Base-by-base conservation (phyloP, 345 rosid genomes). In the Capsella bursapastoris region DNA sequence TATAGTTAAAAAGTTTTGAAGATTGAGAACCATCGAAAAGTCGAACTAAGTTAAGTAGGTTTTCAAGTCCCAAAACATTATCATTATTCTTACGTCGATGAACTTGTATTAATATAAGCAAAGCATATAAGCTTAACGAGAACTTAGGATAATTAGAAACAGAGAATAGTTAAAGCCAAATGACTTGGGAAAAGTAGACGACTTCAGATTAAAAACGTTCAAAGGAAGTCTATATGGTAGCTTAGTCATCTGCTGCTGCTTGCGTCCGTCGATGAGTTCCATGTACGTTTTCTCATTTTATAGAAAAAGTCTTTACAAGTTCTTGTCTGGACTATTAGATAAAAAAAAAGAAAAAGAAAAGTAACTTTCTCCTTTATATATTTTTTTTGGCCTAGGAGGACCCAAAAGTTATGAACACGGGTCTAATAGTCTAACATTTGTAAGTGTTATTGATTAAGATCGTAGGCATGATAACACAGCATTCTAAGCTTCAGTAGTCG, bases 371-470 rank as follows among this genome's bases (percentile, higher is more conserved):
- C 25, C 25, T 22, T 22, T 22, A 22, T 22, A 22, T 22, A 22
- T 22, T 22, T 35, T 9, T 35, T 35, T 40, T 37, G 4, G 29
- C 29, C 29, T 58, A 37, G 45, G 27, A 37, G 45, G 27, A 18
- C n/a, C 64, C 64, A 58, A 16, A 37, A 58, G 64, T 37, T 37
- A 4, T 10, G 43, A 37, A 45, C 43, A 58, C 64, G 45, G 64
- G 45, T 58, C 64, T 58, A 25, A 22, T 58, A 10, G 64, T 37
- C 64, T 35, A 22, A 58, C 63, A 31, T 57, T 34, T 34, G 15
- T 32, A 57, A 4, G 7, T 32, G 43, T 57, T 16, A 35, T 58
- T 37, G 45, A 35, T 58, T 58, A 58, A 12, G 8, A 37, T 58
- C 45, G 45, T 58, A 58, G 64, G 45, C 45, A 9, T 15, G 29